phyloP scores from a whole-genome alignment of 768 basidiomycete genomes.

The Dacryopinax primogenitus region DNA sequence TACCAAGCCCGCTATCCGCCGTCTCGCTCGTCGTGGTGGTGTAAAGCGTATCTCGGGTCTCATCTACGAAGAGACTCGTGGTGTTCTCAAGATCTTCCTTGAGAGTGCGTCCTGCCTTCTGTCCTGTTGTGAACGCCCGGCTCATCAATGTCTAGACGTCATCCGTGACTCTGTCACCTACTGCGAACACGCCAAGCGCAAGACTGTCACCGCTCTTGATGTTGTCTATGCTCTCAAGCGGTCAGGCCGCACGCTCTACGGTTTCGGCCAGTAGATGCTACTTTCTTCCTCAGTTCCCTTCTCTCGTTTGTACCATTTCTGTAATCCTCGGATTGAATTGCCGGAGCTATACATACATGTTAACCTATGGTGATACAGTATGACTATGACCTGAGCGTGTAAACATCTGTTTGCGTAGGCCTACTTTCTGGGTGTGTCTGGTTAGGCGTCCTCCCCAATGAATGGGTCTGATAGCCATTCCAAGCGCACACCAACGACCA shows the following conservation, averaged over 20 bases:
- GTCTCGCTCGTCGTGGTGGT: constrained; percentile 42
- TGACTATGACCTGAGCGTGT: constrained; percentile 2
- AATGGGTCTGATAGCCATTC: too few species aligned
- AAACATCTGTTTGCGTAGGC: background rate
- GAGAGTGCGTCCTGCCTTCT: constrained; percentile 20
- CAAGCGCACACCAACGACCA: too few species aligned
- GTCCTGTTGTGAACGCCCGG: background rate
- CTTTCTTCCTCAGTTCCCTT: constrained; percentile 23
- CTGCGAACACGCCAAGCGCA: constrained; percentile 40
- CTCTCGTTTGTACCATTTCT: constrained; percentile 18
- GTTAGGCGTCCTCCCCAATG: too few species aligned
- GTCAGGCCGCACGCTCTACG: constrained; percentile 46
- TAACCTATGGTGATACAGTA: constrained; percentile 4
- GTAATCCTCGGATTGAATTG: constrained; percentile 7
- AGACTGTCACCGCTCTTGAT: constrained; percentile 46
- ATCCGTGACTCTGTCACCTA: constrained; percentile 40
- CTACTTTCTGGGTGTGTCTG: background rate
- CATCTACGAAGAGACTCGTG: constrained; percentile 40
- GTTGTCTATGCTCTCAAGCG: constrained; percentile 51
- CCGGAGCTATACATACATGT: background rate
- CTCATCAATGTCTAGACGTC: constrained; percentile 23
- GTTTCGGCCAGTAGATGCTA: constrained; percentile 36
- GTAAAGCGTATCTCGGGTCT: constrained; percentile 41
- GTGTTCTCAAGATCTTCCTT: constrained; percentile 41
- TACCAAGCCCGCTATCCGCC: constrained; percentile 41